phyloP scores from a whole-genome alignment of 2,329 filamentous ascomycete species.

The Aspergillus sergii region DNA sequence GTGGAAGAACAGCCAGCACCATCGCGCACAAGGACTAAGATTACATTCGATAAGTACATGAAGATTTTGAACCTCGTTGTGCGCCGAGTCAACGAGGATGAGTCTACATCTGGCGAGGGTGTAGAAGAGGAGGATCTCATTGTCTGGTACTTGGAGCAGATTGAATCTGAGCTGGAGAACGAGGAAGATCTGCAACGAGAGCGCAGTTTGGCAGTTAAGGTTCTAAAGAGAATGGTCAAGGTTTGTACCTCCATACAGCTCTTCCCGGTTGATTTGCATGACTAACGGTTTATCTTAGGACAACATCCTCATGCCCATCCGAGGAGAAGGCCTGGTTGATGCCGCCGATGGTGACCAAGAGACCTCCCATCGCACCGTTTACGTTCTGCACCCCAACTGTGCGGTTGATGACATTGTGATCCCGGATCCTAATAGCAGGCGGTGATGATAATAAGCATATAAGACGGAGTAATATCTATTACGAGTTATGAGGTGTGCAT shows the following conservation, averaged over 20 bases:
- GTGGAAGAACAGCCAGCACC: constrained; percentile 46
- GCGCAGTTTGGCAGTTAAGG: constrained; percentile 73
- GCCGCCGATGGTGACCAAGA: constrained; percentile 60
- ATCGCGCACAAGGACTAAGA: constrained; percentile 65
- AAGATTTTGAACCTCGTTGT: constrained; percentile 86
- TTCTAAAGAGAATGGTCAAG: constrained; percentile 95
- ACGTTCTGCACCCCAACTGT: constrained; percentile 93
- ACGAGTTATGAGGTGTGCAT: constrained; percentile 7
- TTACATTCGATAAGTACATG: constrained; percentile 95
- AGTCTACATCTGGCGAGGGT: constrained; percentile 74
- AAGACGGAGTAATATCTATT: constrained; percentile 19
- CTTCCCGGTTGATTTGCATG: background rate
- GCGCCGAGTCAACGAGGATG: constrained; percentile 79
- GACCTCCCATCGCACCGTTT: constrained; percentile 61
- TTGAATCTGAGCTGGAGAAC: constrained; percentile 77
- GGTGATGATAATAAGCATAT: constrained; percentile 22
- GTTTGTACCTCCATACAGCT: constrained; percentile 52
- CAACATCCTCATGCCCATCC: constrained; percentile 61
- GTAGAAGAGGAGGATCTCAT: constrained; percentile 80
- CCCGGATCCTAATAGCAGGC: constrained; percentile 9
- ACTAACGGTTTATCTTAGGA: constrained; percentile 45
- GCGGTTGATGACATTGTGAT: constrained; percentile 65
- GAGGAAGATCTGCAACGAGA: constrained; percentile 82
- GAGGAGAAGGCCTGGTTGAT: constrained; percentile 87
- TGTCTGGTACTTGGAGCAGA: constrained; percentile 89